These are phyloP conservation scores for Athelia psychrophila DNA, from an alignment of 1,284 basidiomycete genomes.

Conservation along the genomic window DNA sequence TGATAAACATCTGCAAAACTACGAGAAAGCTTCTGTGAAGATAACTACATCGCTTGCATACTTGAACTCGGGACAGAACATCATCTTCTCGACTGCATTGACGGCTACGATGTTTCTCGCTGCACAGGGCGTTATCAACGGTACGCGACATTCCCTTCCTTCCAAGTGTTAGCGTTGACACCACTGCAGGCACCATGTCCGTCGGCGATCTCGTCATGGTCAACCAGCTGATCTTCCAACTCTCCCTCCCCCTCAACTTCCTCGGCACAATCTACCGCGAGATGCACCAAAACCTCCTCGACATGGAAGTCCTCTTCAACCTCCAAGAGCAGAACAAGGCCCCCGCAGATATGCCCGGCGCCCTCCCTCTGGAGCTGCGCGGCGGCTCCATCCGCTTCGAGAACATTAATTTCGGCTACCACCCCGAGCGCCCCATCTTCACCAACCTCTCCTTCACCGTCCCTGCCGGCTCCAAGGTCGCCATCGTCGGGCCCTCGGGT, in stretches of 20 bases:
- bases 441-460: conserved; percentile 86
- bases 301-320: conserved; percentile 97
- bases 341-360: conserved; percentile 63
- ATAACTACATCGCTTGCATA: conserved; percentile 93
- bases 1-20: conserved; percentile 83
- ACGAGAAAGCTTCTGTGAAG: conserved; percentile 92
- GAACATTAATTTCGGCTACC: conserved; percentile 91
- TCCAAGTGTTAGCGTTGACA: not conserved
- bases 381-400: conserved; percentile 93
- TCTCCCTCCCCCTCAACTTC: conserved; percentile 95
- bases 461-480: conserved; percentile 94
- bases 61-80: conserved; percentile 94
- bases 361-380: conserved; percentile 65
- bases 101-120: conserved; percentile 97
- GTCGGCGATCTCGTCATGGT: conserved; percentile 98
- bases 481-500: conserved; percentile 94
- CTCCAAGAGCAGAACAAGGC: conserved; percentile 83
- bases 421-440: conserved; percentile 90
- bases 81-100: conserved; percentile 92
- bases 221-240: conserved; percentile 98
- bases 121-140: conserved; percentile 91
- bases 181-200: conserved; percentile 84
- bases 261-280: conserved; percentile 97
- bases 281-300: conserved; percentile 90
- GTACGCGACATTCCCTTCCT: conserved; percentile 36